Percentiles rank a stretch among this genome's conserved stretches.
Evolutionary conservation across 2,329 filamentous ascomycete species (phyloP).

Genomic region (Botrytis deweyae): DNA sequence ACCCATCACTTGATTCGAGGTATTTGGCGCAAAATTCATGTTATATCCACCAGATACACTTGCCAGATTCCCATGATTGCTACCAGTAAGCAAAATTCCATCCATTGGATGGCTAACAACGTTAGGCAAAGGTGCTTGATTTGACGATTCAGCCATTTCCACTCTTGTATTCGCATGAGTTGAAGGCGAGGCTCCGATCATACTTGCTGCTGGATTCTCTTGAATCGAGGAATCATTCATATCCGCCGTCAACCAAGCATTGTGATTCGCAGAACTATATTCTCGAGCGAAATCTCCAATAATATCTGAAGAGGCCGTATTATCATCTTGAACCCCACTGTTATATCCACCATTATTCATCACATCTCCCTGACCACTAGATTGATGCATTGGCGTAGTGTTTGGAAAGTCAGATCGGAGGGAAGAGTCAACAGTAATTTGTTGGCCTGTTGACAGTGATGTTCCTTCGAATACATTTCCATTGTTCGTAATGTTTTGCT

Average conservation of each 20-base stretch:
- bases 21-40: not conserved
- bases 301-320: not conserved
- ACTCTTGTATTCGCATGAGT: not conserved
- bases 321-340: not conserved
- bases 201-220: not conserved
- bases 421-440: accelerated
- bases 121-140: not conserved
- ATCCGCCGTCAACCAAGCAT: not conserved
- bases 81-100: not conserved
- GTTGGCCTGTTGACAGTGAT: not conserved
- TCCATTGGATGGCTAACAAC: not conserved
- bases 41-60: conserved; percentile 2
- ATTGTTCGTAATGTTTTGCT: not conserved
- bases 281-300: not conserved
- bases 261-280: not conserved
- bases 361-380: not conserved
- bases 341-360: not conserved
- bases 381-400: not conserved
- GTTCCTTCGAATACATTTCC: not conserved
- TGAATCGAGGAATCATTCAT: not conserved
- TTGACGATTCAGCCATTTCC: not conserved
- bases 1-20: not conserved
- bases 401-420: not conserved
- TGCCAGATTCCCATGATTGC: not conserved
- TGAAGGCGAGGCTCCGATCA: not conserved